phyloP scores from a whole-genome alignment of 1,139 yeast genomes.

The Hansenula sp. region DNA sequence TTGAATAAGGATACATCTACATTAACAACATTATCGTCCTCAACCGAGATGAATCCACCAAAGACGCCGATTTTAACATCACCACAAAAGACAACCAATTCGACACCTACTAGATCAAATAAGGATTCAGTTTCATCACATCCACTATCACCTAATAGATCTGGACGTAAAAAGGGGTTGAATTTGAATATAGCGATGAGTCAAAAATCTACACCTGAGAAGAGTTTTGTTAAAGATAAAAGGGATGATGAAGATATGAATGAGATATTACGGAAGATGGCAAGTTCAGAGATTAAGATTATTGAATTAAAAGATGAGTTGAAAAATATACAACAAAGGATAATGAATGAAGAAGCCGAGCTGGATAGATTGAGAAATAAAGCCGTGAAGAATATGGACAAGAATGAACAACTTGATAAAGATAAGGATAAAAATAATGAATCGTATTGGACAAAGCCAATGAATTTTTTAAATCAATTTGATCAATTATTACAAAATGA shows the following conservation, averaged over 20 bases:
- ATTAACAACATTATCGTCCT: slow-evolving; percentile 12
- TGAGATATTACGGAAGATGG: slow-evolving; percentile 53
- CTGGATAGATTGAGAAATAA: slow-evolving; percentile 38
- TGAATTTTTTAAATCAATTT: slow-evolving; percentile 61
- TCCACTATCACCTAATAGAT: slow-evolving; percentile 12
- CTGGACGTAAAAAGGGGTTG: slow-evolving; percentile 11
- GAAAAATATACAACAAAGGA: slow-evolving; percentile 25
- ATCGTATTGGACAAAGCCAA: slow-evolving; percentile 48
- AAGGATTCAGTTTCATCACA: slow-evolving; percentile 19
- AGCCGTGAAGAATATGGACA: slow-evolving; percentile 39
- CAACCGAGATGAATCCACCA: neutral
- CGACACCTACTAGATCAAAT: slow-evolving; percentile 22
- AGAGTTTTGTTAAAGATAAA: too few relatives aligned
- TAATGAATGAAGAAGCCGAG: slow-evolving; percentile 31
- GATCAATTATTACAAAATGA: slow-evolving; percentile 66
- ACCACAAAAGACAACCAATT: slow-evolving; percentile 18
- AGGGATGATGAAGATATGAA: slow-evolving; percentile 36
- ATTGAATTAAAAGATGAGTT: slow-evolving; percentile 54
- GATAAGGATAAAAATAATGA: slow-evolving; percentile 6
- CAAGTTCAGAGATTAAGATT: slow-evolving; percentile 58
- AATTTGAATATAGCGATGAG: slow-evolving; percentile 15
- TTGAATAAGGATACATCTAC: slow-evolving; percentile 24
- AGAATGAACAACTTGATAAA: slow-evolving; percentile 12
- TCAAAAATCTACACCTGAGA: slow-evolving; percentile 3
- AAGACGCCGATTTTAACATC: neutral